Evolutionary conservation across 176 grass and related monocot genomes (phyloP), one percentile per base, ranked within the genome.

Genomic region (Oryza glumipatula): DNA sequence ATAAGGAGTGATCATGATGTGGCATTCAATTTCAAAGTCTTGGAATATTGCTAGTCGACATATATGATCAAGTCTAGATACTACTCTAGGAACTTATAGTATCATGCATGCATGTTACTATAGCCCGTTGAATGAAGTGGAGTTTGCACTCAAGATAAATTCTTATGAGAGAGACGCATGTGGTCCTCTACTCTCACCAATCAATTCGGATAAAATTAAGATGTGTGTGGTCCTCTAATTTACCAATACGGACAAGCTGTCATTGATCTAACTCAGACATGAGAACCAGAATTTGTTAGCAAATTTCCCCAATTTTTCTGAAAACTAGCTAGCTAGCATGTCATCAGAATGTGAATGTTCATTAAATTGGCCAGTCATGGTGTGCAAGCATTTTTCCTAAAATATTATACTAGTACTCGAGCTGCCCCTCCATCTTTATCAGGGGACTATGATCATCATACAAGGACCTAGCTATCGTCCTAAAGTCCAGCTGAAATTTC

Each of bases 111-210:
- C n/a, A 61, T 60, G 67, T 41, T 39, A 17, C 51, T 32, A 38
- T 13, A 64, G 23, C 24, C 56, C 22, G 23, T 58, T 38, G 4
- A 81, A 81, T 56, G 23, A 65, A 30, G 44, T 67, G 30, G 68
- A 74, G n/a, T 74, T 80, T 65, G 65, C 43, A 80, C 43, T 48
- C 32, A 22, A 63, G 60, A 73, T 22, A 39, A 74, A 39, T 81
- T 54, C n/a, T 68, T 81, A 22, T 58, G 70, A 81, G 54, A 68
- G 61, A 63, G 78, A 76, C 78, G 4, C 22, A 46, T 76, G 78
- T 24, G 47, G 35, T 45, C 67, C 67, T 72, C 67, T 28, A 43
- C 26, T 51, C 73, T 26, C 33, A 72, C 80, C 30, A 88, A 47
- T 67, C 36, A 56, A 51, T 72, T 38, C 9, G 21, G 24, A 87